Base-by-base conservation (phyloP, 805 yeast species). In the Peterozyma toletana region DNA sequence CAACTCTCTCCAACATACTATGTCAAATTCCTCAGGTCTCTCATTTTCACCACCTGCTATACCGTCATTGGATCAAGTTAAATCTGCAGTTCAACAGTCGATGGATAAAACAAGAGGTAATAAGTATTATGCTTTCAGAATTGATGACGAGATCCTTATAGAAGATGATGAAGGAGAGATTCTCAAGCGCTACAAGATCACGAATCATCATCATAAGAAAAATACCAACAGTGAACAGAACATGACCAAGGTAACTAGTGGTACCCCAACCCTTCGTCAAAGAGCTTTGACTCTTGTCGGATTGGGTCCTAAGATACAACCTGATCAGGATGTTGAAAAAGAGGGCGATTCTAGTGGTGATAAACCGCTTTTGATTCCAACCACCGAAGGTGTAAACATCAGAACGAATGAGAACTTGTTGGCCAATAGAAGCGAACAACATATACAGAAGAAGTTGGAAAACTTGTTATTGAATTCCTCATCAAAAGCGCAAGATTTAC, bases 151-250 rank as follows among this genome's bases (percentile, higher is more conserved):
- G 47, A 75, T 93, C 43, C 72, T 88, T 46, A 83, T 93, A 45
- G 99, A 91, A 61, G 86, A 89, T 55, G 86, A 78, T 38, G 96
- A 90, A 11, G 99, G 98, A 50, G 98, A 91, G 53, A 78, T 93
- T 44, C 68, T 93, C 38, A 79, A 96, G 56, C 72, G 96, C 42
- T 91, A 89, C 63, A 75, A 68, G 53, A 80, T 90, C 42, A 86
- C 82, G 53, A 73, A 77, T 3, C 87, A 80, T 51, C 48, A 42
- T 6, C 39, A 44, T 10, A 45, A 44, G n/a, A 15, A 18, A 21
- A 27, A 40, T 30, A 29, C 40, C 11, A 10, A 21, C 7, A 7
- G 7, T 21, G 33, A 59, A 58, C 42, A 55, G 49, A 39, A 37
- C 37, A 14, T 33, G 43, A 17, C 39, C 48, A 10, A 29, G 36